A percentile compares a stretch with the other conserved stretches of the same genome.
These are phyloP conservation scores for Ophiostoma ips DNA, from an alignment of 2,329 filamentous ascomycete genomes.

Conservation along the genomic window DNA sequence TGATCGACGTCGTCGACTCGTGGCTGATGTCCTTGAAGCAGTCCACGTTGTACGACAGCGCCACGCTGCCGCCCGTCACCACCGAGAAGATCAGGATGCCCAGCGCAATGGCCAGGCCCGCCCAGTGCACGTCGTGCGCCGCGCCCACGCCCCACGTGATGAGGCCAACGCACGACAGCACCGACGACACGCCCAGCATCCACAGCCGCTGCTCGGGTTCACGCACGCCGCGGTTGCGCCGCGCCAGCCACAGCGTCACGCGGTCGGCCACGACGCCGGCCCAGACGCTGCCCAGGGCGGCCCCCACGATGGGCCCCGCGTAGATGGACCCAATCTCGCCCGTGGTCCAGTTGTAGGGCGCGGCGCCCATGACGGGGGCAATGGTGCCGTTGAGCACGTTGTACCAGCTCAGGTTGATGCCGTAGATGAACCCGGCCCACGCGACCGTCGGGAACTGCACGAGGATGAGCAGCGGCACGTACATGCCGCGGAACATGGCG, in stretches of 20 bases:
- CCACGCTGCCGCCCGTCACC: slow-evolving; percentile 25
- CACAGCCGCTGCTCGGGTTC: slow-evolving; percentile 20
- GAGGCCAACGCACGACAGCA: slow-evolving; percentile 21
- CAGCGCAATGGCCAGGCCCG: slow-evolving; percentile 26
- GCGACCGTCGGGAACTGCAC: slow-evolving; percentile 9
- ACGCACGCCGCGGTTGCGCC: slow-evolving; percentile 26
- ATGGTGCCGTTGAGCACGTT: slow-evolving; percentile 17
- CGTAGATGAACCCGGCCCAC: slow-evolving; percentile 17
- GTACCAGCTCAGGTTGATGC: slow-evolving; percentile 18
- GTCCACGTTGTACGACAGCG: slow-evolving; percentile 29
- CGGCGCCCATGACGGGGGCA: slow-evolving; percentile 11
- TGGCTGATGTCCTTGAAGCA: slow-evolving; percentile 22
- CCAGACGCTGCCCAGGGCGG: slow-evolving; percentile 13
- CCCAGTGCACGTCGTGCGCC: slow-evolving; percentile 26
- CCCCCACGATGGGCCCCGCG: slow-evolving; percentile 13
- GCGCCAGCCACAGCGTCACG: slow-evolving; percentile 21
- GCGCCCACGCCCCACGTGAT: slow-evolving; percentile 36
- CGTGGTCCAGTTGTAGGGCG: slow-evolving; percentile 16
- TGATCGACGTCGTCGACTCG: slow-evolving; percentile 14
- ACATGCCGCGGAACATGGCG: slow-evolving; percentile 13
- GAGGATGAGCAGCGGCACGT: slow-evolving; percentile 5
- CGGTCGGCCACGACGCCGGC: slow-evolving; percentile 14
- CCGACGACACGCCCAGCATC: slow-evolving; percentile 16
- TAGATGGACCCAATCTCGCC: slow-evolving; percentile 15
- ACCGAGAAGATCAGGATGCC: slow-evolving; percentile 26